These are phyloP conservation scores for Lepidium didymum DNA, from an alignment of 345 rosid species.

Conservation along the genomic window DNA sequence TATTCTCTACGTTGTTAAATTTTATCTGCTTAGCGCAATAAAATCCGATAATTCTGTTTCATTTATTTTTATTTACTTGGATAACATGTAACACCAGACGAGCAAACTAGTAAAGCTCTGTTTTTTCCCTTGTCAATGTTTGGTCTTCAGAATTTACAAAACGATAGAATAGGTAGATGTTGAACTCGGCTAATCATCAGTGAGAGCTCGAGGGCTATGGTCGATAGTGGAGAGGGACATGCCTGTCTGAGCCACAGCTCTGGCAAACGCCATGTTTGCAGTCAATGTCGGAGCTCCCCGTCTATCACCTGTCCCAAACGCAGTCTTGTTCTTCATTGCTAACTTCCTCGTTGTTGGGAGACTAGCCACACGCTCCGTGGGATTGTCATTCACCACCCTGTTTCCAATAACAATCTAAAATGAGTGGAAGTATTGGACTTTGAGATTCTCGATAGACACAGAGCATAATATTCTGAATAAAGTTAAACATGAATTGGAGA, in stretches of 20 bases:
- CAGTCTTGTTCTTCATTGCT: slow-evolving; percentile 72
- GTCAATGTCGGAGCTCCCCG: slow-evolving; percentile 81
- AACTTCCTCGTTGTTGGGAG: slow-evolving; percentile 89
- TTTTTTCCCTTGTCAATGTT: neutral
- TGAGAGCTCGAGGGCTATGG: slow-evolving; percentile 85
- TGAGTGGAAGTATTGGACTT: neutral
- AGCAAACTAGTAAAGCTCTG: neutral
- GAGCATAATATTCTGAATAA: neutral
- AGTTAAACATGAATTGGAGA: no score
- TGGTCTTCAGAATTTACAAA: neutral
- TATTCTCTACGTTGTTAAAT: slow-evolving; percentile 2
- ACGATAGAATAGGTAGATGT: neutral
- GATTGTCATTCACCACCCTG: slow-evolving; percentile 71
- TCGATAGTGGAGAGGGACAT: slow-evolving; percentile 66
- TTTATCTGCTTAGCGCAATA: neutral
- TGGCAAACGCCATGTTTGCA: slow-evolving; percentile 81
- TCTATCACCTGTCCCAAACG: slow-evolving; percentile 82
- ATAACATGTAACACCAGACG: neutral
- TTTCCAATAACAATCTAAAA: neutral
- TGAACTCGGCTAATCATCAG: slow-evolving; percentile 40
- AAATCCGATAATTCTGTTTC: neutral
- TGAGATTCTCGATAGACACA: neutral
- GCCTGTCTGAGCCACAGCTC: slow-evolving; percentile 91
- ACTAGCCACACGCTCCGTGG: slow-evolving; percentile 64
- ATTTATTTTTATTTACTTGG: neutral